A percentile compares a stretch with the other conserved stretches of the same genome.
phyloP scores from a whole-genome alignment of 208 protist species.

The Trypanosoma avium region DNA sequence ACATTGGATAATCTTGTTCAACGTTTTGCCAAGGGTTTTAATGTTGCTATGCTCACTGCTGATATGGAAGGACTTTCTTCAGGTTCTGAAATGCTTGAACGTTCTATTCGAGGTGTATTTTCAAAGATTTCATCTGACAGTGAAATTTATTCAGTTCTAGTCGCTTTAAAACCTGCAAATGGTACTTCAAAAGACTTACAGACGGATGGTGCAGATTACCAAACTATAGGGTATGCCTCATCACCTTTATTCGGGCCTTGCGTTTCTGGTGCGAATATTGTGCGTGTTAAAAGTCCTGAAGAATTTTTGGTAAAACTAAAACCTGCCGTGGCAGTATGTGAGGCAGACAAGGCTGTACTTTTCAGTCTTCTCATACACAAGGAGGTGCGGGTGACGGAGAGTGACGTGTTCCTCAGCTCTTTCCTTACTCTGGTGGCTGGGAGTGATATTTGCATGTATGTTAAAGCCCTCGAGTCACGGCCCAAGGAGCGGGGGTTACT shows the following conservation, averaged over 20 bases:
- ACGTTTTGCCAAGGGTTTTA: conserved; percentile 47
- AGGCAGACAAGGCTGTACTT: conserved; percentile 35
- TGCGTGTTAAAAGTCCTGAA: conserved; percentile 22
- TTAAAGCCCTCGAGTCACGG: conserved; percentile 19
- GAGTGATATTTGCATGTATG: conserved; percentile 31
- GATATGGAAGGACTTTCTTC: conserved; percentile 45
- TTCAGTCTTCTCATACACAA: conserved; percentile 30
- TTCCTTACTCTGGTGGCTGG: conserved; percentile 40
- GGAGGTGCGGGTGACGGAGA: conserved; percentile 30
- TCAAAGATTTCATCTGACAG: conserved; percentile 24
- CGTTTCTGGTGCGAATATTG: conserved; percentile 32
- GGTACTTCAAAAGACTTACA: conserved; percentile 34
- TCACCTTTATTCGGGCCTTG: conserved; percentile 64
- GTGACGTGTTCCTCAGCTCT: conserved; percentile 53
- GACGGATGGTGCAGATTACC: conserved; percentile 24
- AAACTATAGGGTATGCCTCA: conserved; percentile 26
- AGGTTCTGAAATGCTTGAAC: conserved; percentile 49
- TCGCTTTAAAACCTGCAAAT: conserved; percentile 30
- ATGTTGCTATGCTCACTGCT: conserved; percentile 49
- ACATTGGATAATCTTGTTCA: conserved; percentile 40
- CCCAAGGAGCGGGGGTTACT: conserved; percentile 37
- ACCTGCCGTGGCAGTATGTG: conserved; percentile 35
- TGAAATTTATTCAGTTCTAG: conserved; percentile 44
- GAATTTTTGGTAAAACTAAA: conserved; percentile 38
- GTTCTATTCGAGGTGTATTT: conserved; percentile 41